Evolutionary conservation across 2,329 filamentous ascomycete species (phyloP).

Genomic region (Ceratocystiopsis sp.): DNA sequence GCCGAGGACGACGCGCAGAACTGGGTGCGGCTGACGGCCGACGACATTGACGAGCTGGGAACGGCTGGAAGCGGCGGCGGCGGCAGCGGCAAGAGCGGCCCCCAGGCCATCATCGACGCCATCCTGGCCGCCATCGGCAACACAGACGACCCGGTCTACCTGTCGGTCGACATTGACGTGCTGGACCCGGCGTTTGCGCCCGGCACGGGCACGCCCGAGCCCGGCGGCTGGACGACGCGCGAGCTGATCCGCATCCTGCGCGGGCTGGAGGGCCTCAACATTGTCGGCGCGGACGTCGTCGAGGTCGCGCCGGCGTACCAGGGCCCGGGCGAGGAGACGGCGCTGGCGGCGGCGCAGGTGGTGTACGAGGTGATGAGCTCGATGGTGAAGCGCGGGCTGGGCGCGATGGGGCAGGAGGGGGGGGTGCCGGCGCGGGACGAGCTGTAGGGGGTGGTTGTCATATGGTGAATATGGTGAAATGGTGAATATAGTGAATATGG

Average conservation of each 20-base stretch:
- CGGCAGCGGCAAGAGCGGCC: too few species aligned
- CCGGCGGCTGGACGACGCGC: conserved; percentile 78
- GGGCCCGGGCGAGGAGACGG: conserved; percentile 61
- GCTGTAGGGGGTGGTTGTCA: conserved; percentile 13
- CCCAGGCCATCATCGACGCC: not conserved
- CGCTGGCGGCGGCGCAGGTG: conserved; percentile 67
- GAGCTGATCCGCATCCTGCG: conserved; percentile 73
- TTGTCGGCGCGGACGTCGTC: conserved; percentile 81
- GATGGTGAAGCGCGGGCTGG: conserved; percentile 34
- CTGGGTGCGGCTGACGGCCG: conserved; percentile 63
- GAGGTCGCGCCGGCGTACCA: conserved; percentile 81
- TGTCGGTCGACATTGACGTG: conserved; percentile 20
- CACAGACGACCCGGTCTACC: conserved; percentile 51
- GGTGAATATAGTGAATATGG: too few species aligned
- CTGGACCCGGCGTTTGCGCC: conserved; percentile 20
- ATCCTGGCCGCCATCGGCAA: conserved; percentile 60
- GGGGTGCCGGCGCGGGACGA: conserved; percentile 8
- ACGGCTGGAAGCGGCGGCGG: conserved; percentile 38
- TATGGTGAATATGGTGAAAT: not conserved
- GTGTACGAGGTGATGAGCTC: conserved; percentile 73
- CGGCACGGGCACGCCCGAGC: conserved; percentile 68
- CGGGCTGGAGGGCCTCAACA: conserved; percentile 65
- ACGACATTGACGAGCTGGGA: conserved; percentile 77
- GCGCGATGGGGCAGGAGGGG: conserved; percentile 20
- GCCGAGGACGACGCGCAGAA: conserved; percentile 58